Evolutionary conservation across 2,329 filamentous ascomycete genomes (phyloP), one percentile per base, ranked within the genome.

Genomic region (Xylariales sp.): DNA sequence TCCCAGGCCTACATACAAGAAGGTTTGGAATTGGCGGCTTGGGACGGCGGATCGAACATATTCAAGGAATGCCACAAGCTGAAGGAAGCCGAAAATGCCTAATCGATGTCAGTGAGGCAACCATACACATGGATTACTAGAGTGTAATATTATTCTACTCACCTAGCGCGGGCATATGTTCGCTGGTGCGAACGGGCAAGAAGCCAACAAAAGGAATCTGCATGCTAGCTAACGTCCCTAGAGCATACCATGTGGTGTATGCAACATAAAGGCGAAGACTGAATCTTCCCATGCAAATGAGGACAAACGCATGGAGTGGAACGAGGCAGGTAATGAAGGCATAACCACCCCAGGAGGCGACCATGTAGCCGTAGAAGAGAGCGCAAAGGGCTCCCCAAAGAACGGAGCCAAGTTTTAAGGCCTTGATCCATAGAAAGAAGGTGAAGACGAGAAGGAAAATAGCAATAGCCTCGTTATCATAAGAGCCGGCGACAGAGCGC

Each of bases 341-440:
- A 81, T 99, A 99, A 78, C 96, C 96, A 86, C 96, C 96, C 96
- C 96, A 99, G 18, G 97, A 97, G 56, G 95, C 96, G 72, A 99
- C 96, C 96, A 99, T 99, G 89, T 99, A 99, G 78, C 96, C 96
- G 82, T 99, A 99, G 83, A 97, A 98, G 63, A 99, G 86, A 50
- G 96, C 96, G 75, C 94, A 96, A 70, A 97, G 85, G 45, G 93
- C 94, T 75, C 94, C 95, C 95, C 95, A 99, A 81, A 97, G 92
- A 80, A 97, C 94, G 58, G 96, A 98, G 32, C 96, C 96, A 66
- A 94, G 88, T 86, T 99, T 99, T 74, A 99, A 87, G 23, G 96
- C 93, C 87, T 98, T 98, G 83, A 99, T 97, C 96, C 96, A 99
- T 61, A 99, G 89, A 83, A 90, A 99, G 83, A 99, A 99, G 79